Evolutionary conservation across 164 flowering plant species (phyloP), one percentile per base, ranked within the genome.

Genomic region (Hamamelis virginiana): DNA sequence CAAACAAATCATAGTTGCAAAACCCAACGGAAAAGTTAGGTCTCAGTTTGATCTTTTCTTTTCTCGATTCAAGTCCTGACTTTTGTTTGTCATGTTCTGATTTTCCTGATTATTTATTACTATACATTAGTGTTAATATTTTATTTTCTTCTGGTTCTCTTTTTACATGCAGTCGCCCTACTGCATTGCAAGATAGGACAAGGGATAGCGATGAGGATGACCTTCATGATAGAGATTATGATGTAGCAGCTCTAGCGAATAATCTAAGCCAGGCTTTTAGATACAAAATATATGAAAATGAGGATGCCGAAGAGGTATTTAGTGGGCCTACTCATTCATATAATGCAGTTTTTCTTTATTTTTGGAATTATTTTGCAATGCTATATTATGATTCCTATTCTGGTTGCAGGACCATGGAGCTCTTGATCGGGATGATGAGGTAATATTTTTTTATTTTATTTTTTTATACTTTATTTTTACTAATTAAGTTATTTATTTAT

Each of bases 171-270:
- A 94, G 98, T 62, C 98, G 98, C 38, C 98, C 98, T 41, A 87
- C 95, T 80, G 87, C 97, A 61, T 80, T 92, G 78, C 96, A 87
- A 48, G 98, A 92, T 69, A 89, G 97, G 81, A 85, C 79, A 51
- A 86, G 92, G 79, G 98, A 95, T 55, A 96, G 97, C 71, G 99
- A 96, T 75, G 99, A 96, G 66, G 99, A 96, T 60, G 96, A 92
- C 52, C 72, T 87, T 58, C 91, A 91, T 70, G 99, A 96, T 60
- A 83, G 96, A 75, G 99, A 96, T 76, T 93, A 92, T 82, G 98
- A 96, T 76, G 95, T 93, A 23, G 90, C 96, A 50, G 89, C 90
- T 65, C 74, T 95, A 23, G 95, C 97, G 25, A 89, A 96, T 86
- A 87, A 91, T 75, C 74, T 90, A 69, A 93, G 86, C 75, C 91